Base-by-base conservation (phyloP, 1,139 yeast genomes). In the Yamadazyma buinensis region DNA sequence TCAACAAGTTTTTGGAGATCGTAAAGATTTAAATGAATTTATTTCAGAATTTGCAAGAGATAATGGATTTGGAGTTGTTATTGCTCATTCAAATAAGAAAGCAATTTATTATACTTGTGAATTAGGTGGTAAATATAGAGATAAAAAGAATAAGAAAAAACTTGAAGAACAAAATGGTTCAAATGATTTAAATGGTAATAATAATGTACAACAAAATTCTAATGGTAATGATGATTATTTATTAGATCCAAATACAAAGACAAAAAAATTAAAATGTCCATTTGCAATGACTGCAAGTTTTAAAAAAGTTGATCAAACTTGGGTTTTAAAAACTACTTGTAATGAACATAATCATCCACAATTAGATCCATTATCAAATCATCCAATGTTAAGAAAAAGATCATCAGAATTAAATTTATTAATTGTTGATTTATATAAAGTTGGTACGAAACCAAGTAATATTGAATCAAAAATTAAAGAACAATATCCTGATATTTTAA, bases 61-160 rank as follows among this genome's bases (percentile, higher is more conserved):
- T 47, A 73, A 75, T 49, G 80, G 77, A 26, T 75, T 75, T 55
- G 80, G 80, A 3, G 76, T 75, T 29, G 80, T 75, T 19, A 75
- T 75, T 54, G 78, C 80, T 24, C 80, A 75, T 52, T 72, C 78
- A 18, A 75, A 75, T 52, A 69, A 67, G 41, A 75, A 75, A 51
- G 80, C 80, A 26, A 75, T 75, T 40, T 75, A 75, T 52, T 75
- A 73, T 52, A 75, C 80, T n/a, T 75, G 81, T 52, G 80, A 75
- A 53, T 59, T 75, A 30, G 80, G 80, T 28, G 80, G 80, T 17
- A 61, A 74, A 28, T 75, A 75, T 49, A 61, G 80, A 40, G 79
- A 73, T 47, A 75, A 75, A 47, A 71, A 72, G 52, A 60, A 63
- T 40, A 66, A 64, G 43, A 56, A 60, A 46, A 50, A 44, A 21